Base-by-base conservation (phyloP, 108 stramenopile genomes). In the Parietichytrium sp. region DNA sequence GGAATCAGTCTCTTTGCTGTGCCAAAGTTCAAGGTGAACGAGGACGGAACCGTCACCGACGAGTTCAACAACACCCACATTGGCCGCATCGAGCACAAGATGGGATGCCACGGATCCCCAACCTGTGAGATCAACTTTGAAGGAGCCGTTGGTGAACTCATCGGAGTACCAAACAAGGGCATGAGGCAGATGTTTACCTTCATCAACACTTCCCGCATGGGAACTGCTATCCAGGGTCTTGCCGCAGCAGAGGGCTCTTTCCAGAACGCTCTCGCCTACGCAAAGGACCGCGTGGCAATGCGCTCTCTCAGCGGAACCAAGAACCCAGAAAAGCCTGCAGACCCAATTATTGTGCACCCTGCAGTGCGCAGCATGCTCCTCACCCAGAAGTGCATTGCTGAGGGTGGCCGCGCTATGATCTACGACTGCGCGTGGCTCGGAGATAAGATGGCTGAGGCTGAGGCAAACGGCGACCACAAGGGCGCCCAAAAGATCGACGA, bases 61-160 rank as follows among this genome's bases (percentile, higher is more conserved):
- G 51, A 6, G 51, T 25, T 8, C 50, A 81, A 81, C 50, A 55
- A 54, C 55, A 81, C 80, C 50, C 29, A 42, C 15, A 42, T 81
- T 18, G 80, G 33, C 72, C 79, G 84, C 29, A 77, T 84, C 30
- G 72, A 84, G 61, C 29, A 81, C 77, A 84, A 84, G 84, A 84
- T 84, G 84, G 84, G 84, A 25, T 54, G 52, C 49, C 51, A 52
- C 80, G 45, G 38, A 4, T 52, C 55, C 15, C 29, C 80, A 29
- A 84, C 55, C 48, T 54, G 80, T 47, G 83, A 49, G 23, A 27
- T 49, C 48, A 33, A 27, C n/a, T 27, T 36, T 25, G 84, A 81
- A n/a, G 61, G 20, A 23, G 26, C 50, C 7, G 53, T 47, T 55
- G 84, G 84, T 12, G 77, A 55, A 26, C 80, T 84, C 36, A 38